Conservation (phyloP, 2,329 filamentous ascomycete species). For the Aspergillus intermedius region DNA sequence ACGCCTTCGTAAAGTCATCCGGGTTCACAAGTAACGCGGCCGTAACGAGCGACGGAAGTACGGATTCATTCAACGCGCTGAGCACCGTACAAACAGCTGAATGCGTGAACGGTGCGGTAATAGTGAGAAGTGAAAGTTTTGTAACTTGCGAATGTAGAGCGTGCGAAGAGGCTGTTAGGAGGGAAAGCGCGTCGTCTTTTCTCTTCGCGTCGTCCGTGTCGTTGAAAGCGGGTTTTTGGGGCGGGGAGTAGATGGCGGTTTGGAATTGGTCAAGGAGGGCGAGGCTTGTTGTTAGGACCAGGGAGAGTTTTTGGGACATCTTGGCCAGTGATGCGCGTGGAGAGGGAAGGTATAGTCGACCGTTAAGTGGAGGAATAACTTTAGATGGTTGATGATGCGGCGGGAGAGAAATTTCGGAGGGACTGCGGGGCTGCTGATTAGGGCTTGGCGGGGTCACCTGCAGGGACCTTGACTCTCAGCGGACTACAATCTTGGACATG, state of each 20-base stretch:
- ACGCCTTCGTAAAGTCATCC: constrained; percentile 55
- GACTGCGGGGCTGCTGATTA: constrained; percentile 26
- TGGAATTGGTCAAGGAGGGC: constrained; percentile 36
- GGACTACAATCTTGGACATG: background rate
- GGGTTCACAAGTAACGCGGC: constrained; percentile 61
- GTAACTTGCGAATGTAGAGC: constrained; percentile 77
- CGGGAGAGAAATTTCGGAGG: constrained; percentile 20
- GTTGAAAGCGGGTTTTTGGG: constrained; percentile 4
- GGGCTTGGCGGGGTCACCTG: constrained; percentile 26
- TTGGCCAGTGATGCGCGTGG: constrained; percentile 2
- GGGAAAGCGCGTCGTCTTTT: constrained; percentile 47
- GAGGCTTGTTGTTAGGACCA: constrained; percentile 28
- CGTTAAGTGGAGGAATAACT: background rate
- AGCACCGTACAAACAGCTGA: constrained; percentile 66
- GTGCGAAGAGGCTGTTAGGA: constrained; percentile 64
- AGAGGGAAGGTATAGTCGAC: background rate
- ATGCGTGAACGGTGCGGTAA: constrained; percentile 80
- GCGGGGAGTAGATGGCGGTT: constrained; percentile 25
- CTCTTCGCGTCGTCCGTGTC: constrained; percentile 5
- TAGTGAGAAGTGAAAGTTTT: constrained; percentile 77
- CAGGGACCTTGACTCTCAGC: background rate
- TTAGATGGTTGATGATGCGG: background rate
- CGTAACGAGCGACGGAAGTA: constrained; percentile 68
- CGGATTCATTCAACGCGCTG: constrained; percentile 62
- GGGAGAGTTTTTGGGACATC: constrained; percentile 28